phyloP scores from a whole-genome alignment of 2,329 filamentous ascomycete genomes.

The Ploettnerulaceae sp. region DNA sequence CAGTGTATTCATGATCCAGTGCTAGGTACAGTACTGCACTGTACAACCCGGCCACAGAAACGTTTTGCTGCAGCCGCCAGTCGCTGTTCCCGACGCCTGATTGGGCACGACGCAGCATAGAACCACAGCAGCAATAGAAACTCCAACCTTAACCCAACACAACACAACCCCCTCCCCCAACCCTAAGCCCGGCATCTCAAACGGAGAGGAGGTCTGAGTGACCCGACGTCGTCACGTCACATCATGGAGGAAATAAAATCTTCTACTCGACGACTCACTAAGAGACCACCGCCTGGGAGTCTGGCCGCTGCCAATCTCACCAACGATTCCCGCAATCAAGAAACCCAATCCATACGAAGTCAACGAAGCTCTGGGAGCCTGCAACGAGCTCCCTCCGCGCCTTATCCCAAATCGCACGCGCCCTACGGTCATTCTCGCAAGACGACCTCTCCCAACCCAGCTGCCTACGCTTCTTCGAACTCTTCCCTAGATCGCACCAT shows the following conservation, averaged over 20 bases:
- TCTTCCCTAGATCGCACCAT: conserved; percentile 33
- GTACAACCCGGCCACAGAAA: conserved; percentile 1
- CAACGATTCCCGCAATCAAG: conserved; percentile 48
- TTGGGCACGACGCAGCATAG: not conserved
- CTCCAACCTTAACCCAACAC: conserved; percentile 2
- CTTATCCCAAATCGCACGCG: conserved; percentile 36
- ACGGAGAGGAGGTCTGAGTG: conserved; percentile 6
- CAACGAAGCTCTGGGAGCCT: conserved; percentile 61
- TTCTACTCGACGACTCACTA: conserved; percentile 54
- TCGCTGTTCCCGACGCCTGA: not conserved
- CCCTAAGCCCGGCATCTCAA: conserved; percentile 7
- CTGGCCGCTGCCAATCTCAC: conserved; percentile 37
- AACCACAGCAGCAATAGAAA: not conserved
- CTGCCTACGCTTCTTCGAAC: conserved; percentile 38
- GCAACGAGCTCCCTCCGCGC: conserved; percentile 56
- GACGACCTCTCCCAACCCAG: conserved; percentile 42
- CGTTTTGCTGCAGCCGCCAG: conserved; percentile 2
- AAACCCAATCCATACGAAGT: conserved; percentile 49
- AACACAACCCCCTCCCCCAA: not conserved
- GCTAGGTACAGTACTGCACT: too few species aligned
- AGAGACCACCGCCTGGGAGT: conserved; percentile 49
- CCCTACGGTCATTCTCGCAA: conserved; percentile 37
- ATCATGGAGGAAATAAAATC: conserved; percentile 31
- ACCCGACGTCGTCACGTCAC: conserved; percentile 8
- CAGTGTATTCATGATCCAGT: too few species aligned